Conservation (phyloP, 176 grass and related monocot genomes). For the Oryza meyeriana region DNA sequence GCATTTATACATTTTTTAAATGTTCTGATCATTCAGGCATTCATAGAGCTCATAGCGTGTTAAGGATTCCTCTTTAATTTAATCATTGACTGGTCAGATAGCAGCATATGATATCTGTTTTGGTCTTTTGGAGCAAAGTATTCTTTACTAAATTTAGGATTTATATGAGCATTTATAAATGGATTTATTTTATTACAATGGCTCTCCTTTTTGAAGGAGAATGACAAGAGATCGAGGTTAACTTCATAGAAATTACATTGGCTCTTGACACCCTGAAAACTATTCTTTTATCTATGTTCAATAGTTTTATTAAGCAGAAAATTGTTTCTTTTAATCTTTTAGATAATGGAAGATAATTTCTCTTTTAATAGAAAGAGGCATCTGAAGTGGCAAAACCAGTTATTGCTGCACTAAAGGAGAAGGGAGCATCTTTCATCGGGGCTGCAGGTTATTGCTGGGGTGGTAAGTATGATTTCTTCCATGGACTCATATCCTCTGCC, state of each 20-base stretch:
- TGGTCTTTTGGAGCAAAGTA: too few relatives aligned
- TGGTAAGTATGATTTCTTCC: constrained; percentile 40
- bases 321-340: background rate
- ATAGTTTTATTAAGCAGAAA: background rate
- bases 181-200: too few relatives aligned
- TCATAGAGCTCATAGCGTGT: background rate
- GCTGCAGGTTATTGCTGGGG: constrained; percentile 94
- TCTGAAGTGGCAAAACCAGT: constrained; percentile 74
- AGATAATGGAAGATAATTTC: background rate
- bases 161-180: too few relatives aligned
- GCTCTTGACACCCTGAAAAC: too few relatives aligned
- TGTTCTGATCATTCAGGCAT: background rate
- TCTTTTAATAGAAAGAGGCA: constrained; percentile 31
- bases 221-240: too few relatives aligned
- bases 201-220: too few relatives aligned
- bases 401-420: constrained; percentile 61
- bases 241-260: too few relatives aligned
- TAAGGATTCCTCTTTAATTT: background rate
- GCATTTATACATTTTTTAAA: background rate
- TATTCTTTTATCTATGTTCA: background rate
- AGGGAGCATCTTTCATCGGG: constrained; percentile 58
- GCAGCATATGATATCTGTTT: too few relatives aligned
- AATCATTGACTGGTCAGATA: too few relatives aligned
- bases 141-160: too few relatives aligned
- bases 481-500: too few relatives aligned